Conservation (phyloP, 2,329 filamentous ascomycete genomes). For the Alternaria arborescens region DNA sequence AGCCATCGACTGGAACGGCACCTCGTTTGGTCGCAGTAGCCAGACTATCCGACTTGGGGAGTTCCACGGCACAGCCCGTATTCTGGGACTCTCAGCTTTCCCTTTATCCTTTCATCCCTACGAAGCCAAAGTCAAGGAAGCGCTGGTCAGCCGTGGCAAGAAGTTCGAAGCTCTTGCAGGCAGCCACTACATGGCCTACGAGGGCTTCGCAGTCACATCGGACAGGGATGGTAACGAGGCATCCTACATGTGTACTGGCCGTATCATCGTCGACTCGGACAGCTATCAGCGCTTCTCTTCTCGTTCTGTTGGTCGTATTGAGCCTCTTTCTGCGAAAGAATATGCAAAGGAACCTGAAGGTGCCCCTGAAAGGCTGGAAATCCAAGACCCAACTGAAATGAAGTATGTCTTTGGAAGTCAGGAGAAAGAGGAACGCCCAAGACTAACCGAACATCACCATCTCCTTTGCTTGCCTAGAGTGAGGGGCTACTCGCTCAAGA, state of each 20-base stretch:
- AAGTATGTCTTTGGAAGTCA: slow-evolving; percentile 29
- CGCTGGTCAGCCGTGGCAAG: slow-evolving; percentile 80
- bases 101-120: slow-evolving; percentile 82
- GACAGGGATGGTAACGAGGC: slow-evolving; percentile 32
- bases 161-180: slow-evolving; percentile 80
- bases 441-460: slow-evolving; percentile 81
- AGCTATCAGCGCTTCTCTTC: slow-evolving; percentile 55
- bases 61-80: slow-evolving; percentile 82
- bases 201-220: slow-evolving; percentile 66
- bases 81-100: slow-evolving; percentile 77
- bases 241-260: slow-evolving; percentile 72
- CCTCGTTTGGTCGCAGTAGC: slow-evolving; percentile 34
- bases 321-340: slow-evolving; percentile 31
- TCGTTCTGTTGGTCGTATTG: slow-evolving; percentile 40
- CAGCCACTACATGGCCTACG: slow-evolving; percentile 79
- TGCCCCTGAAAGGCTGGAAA: slow-evolving; percentile 2
- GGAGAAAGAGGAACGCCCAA: slow-evolving; percentile 52
- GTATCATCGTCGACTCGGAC: slow-evolving; percentile 83
- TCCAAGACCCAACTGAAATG: slow-evolving; percentile 16
- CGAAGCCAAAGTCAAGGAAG: slow-evolving; percentile 67
- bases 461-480: slow-evolving; percentile 82
- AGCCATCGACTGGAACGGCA: slow-evolving; percentile 47
- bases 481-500: slow-evolving; percentile 82
- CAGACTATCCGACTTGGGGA: slow-evolving; percentile 32
- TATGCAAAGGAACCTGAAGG: slow-evolving; percentile 7